phyloP scores from a whole-genome alignment of 2,329 filamentous ascomycete species.

The Aureobasidium sp. region DNA sequence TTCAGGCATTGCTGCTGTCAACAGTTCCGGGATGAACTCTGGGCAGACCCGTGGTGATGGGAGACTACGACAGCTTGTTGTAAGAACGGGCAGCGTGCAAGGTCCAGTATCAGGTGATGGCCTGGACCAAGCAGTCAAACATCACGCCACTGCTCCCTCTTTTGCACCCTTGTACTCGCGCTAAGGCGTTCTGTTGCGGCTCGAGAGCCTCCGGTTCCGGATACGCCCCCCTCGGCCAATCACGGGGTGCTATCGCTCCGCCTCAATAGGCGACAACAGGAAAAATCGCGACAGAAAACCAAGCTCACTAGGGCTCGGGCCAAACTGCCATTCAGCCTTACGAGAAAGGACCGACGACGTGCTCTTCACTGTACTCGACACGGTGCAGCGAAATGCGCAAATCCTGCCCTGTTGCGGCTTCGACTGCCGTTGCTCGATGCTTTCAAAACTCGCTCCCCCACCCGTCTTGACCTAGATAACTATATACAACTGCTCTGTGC shows the following conservation, averaged over 20 bases:
- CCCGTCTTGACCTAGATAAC: neutral
- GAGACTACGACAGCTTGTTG: conserved; percentile 10
- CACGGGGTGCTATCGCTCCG: neutral
- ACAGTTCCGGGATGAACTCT: neutral
- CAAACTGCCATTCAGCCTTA: conserved; percentile 6
- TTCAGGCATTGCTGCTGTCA: conserved; percentile 2
- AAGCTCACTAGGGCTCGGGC: conserved; percentile 2
- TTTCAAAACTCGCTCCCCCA: conserved; percentile 7
- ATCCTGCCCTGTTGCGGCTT: conserved; percentile 8
- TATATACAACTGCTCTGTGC: neutral
- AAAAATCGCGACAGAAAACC: conserved; percentile 5
- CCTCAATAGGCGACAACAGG: neutral
- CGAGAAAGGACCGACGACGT: conserved; percentile 10
- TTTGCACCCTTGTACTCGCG: neutral
- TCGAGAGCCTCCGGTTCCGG: neutral
- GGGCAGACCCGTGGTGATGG: conserved; percentile 6
- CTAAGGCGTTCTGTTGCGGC: conserved; percentile 1
- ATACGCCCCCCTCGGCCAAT: neutral
- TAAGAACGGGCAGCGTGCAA: conserved; percentile 12
- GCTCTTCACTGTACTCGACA: conserved; percentile 3
- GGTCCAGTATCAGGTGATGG: conserved; percentile 12
- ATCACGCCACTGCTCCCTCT: conserved; percentile 9
- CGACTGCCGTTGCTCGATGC: conserved; percentile 5
- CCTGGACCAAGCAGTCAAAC: conserved; percentile 9
- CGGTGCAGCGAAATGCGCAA: conserved; percentile 1